Evolutionary conservation across 2,329 filamentous ascomycete genomes (phyloP).

Genomic region (Penicillium sp.): DNA sequence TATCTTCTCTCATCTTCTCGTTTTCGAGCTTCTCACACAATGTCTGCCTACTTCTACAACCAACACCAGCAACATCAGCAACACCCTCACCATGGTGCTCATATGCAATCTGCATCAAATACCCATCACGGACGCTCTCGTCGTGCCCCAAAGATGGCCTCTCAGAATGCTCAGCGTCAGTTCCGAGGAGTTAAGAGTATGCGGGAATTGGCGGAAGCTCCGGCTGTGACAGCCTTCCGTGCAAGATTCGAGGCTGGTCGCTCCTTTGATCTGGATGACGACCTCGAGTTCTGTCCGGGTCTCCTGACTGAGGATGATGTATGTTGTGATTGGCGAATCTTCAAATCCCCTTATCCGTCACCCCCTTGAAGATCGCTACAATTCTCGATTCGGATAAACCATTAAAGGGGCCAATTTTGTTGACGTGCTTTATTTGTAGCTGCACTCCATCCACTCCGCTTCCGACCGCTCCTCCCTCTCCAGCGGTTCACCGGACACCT

Average conservation of each 20-base stretch:
- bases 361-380: constrained; percentile 3
- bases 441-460: constrained; percentile 86
- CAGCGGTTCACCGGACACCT: constrained; percentile 88
- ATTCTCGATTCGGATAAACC: background rate
- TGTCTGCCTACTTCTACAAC: constrained; percentile 49
- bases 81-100: constrained; percentile 48
- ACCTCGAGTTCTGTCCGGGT: constrained; percentile 91
- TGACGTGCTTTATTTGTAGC: constrained; percentile 50
- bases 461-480: constrained; percentile 92
- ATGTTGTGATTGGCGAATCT: constrained; percentile 34
- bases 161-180: constrained; percentile 82
- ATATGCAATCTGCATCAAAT: constrained; percentile 54
- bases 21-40: constrained; percentile 31
- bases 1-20: constrained; percentile 17
- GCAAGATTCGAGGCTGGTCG: constrained; percentile 84
- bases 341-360: background rate
- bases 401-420: constrained; percentile 1
- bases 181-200: constrained; percentile 80
- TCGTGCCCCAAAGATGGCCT: constrained; percentile 74
- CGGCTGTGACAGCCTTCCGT: constrained; percentile 73
- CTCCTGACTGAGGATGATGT: constrained; percentile 93
- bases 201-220: constrained; percentile 80
- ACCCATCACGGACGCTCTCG: constrained; percentile 83
- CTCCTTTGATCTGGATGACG: constrained; percentile 93
- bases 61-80: constrained; percentile 44